phyloP scores from a whole-genome alignment of 257 asterid genomes.

The Penstemon eatonii region DNA sequence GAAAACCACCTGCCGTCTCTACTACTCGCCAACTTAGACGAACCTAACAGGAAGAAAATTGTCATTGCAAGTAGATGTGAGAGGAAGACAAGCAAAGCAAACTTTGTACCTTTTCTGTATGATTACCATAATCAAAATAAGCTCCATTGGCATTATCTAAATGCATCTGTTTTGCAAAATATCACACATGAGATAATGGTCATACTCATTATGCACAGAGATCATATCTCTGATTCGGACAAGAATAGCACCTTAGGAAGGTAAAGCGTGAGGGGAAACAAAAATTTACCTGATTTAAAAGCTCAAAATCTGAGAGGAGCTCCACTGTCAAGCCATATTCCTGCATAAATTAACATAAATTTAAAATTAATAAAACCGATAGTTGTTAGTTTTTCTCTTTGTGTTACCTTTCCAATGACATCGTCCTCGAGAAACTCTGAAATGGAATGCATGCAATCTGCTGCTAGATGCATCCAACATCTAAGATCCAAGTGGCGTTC shows the following conservation, averaged over 20 bases:
- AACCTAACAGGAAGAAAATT: slow-evolving; percentile 48
- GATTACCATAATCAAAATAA: slow-evolving; percentile 95
- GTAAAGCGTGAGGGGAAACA: slow-evolving; percentile 3
- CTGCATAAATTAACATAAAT: slow-evolving; percentile 53
- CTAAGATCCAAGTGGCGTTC: slow-evolving; percentile 98
- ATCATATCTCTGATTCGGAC: not conserved
- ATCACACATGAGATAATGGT: slow-evolving; percentile 23
- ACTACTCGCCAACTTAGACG: slow-evolving; percentile 69
- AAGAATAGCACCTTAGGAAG: slow-evolving; percentile 5
- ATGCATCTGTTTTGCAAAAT: slow-evolving; percentile 64
- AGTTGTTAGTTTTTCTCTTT: not conserved
- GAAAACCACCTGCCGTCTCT: slow-evolving; percentile 56
- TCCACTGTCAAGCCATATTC: slow-evolving; percentile 65
- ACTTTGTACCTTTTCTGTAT: slow-evolving; percentile 74
- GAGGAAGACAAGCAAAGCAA: slow-evolving; percentile 4
- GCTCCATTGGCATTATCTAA: slow-evolving; percentile 67
- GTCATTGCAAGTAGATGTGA: slow-evolving; percentile 8
- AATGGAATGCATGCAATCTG: slow-evolving; percentile 92
- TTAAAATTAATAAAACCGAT: slow-evolving; percentile 14
- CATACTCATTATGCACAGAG: slow-evolving; percentile 13
- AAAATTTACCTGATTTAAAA: slow-evolving; percentile 67
- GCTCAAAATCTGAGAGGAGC: slow-evolving; percentile 87
- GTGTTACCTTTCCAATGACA: slow-evolving; percentile 58
- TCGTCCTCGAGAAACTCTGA: slow-evolving; percentile 68
- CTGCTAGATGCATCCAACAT: slow-evolving; percentile 98